phyloP scores from a whole-genome alignment of 139 green algal genomes.

The Tetratostichococcus sp. region DNA sequence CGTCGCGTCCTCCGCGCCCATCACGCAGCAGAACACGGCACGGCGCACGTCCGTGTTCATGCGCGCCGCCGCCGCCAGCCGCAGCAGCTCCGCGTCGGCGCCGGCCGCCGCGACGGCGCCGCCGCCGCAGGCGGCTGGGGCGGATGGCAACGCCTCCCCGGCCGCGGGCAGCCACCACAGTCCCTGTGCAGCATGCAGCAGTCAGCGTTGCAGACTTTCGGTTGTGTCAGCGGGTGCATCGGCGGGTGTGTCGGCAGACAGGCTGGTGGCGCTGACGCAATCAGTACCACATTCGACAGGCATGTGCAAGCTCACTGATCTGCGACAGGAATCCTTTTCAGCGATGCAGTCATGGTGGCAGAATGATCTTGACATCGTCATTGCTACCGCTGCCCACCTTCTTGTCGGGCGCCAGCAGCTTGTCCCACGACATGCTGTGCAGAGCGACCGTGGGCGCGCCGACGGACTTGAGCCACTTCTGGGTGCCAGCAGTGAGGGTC shows the following conservation, averaged over 20 bases:
- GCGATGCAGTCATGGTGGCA: no score
- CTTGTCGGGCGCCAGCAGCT: constrained; percentile 56
- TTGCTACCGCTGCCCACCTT: constrained; percentile 29
- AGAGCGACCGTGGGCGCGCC: constrained; percentile 59
- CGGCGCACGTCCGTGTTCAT: constrained; percentile 65
- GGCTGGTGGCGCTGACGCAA: no score
- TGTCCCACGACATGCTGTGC: constrained; percentile 55
- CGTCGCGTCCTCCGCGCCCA: constrained; percentile 68
- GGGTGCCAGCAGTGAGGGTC: constrained; percentile 24
- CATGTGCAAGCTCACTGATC: no score
- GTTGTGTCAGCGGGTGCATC: no score
- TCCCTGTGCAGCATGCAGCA: constrained; percentile 45
- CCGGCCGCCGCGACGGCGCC: not conserved
- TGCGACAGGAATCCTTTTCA: no score
- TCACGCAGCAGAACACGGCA: constrained; percentile 70
- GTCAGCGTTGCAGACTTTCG: no score
- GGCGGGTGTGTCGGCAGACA: not conserved
- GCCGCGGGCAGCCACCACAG: constrained; percentile 63
- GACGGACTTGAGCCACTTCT: constrained; percentile 48
- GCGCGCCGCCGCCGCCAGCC: constrained; percentile 51
- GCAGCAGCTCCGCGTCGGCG: constrained; percentile 44
- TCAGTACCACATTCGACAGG: no score
- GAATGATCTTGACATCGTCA: no score
- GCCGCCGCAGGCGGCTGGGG: not conserved
- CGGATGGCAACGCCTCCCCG: constrained; percentile 18